Percentiles rank a stretch among this genome's conserved stretches.
Evolutionary conservation across 371 early-diverging fungal species (phyloP).

Genomic region (Mucor racemosus): DNA sequence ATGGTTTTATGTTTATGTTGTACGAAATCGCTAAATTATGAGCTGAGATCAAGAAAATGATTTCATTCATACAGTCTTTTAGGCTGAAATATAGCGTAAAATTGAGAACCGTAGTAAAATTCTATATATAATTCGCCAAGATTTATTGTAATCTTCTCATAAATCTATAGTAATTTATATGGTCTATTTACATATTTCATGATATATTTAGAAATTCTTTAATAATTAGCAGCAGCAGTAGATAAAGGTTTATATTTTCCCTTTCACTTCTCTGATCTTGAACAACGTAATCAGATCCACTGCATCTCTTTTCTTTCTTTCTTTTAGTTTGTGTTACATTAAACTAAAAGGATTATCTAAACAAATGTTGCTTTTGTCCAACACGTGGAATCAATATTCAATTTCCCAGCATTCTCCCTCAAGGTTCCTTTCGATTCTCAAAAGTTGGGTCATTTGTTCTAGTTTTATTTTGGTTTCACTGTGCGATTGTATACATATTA

Average conservation of each 20-base stretch:
- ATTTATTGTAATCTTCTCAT: neutral
- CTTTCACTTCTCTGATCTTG: neutral
- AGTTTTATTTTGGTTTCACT: neutral
- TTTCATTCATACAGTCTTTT: neutral
- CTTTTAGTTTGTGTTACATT: neutral
- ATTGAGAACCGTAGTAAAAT: neutral
- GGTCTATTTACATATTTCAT: neutral
- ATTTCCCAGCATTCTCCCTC: neutral
- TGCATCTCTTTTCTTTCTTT: neutral
- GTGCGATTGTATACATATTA: no score
- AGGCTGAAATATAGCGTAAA: neutral
- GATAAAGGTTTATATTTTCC: neutral
- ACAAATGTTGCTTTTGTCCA: neutral
- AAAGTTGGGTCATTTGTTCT: neutral
- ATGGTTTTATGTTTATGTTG: neutral
- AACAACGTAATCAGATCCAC: neutral
- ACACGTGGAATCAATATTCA: neutral
- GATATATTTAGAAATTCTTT: neutral
- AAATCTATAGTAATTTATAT: neutral
- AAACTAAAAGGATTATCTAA: neutral
- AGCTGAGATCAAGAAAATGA: slow-evolving; percentile 11
- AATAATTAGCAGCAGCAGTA: neutral
- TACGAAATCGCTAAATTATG: slow-evolving; percentile 2
- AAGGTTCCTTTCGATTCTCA: neutral
- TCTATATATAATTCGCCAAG: neutral